phyloP scores from a whole-genome alignment of 1,284 basidiomycete species.

The Ustilago sp. region DNA sequence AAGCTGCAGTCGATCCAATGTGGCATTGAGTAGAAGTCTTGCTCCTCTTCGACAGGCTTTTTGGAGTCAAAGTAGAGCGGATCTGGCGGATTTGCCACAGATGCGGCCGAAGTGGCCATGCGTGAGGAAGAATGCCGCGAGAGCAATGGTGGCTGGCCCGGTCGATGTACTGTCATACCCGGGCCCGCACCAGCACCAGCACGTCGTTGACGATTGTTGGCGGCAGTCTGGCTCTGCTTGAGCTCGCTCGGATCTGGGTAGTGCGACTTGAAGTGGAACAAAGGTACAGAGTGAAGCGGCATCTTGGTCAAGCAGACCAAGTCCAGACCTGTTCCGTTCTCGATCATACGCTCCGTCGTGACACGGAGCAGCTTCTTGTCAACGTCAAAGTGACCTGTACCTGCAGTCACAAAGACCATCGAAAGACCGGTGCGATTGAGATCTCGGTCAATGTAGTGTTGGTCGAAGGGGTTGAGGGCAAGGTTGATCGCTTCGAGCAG shows the following conservation, averaged over 20 bases:
- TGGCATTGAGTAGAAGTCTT: constrained; percentile 65
- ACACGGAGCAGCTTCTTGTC: constrained; percentile 88
- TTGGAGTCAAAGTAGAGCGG: constrained; percentile 62
- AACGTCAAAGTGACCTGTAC: constrained; percentile 93
- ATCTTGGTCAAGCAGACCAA: constrained; percentile 91
- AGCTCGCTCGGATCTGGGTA: constrained; percentile 47
- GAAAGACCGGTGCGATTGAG: constrained; percentile 89
- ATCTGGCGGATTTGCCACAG: constrained; percentile 49
- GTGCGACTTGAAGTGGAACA: constrained; percentile 68
- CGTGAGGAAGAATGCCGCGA: constrained; percentile 42
- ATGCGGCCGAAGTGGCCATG: constrained; percentile 8
- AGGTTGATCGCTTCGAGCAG: constrained; percentile 94
- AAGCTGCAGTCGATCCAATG: constrained; percentile 69
- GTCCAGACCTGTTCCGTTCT: constrained; percentile 91
- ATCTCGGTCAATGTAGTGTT: constrained; percentile 95
- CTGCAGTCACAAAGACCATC: constrained; percentile 89
- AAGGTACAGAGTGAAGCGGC: constrained; percentile 83
- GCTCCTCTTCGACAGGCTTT: constrained; percentile 32
- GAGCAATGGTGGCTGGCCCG: constrained; percentile 26
- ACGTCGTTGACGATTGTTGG: constrained; percentile 24
- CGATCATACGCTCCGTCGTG: constrained; percentile 94
- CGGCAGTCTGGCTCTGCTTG: constrained; percentile 21
- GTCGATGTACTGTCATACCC: constrained; percentile 32
- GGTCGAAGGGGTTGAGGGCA: constrained; percentile 90
- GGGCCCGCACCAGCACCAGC: constrained; percentile 30